Evolutionary conservation across 495 filamentous ascomycete species (phyloP), one percentile per base, ranked within the genome.

Genomic region (Chaetomium cochliodes): DNA sequence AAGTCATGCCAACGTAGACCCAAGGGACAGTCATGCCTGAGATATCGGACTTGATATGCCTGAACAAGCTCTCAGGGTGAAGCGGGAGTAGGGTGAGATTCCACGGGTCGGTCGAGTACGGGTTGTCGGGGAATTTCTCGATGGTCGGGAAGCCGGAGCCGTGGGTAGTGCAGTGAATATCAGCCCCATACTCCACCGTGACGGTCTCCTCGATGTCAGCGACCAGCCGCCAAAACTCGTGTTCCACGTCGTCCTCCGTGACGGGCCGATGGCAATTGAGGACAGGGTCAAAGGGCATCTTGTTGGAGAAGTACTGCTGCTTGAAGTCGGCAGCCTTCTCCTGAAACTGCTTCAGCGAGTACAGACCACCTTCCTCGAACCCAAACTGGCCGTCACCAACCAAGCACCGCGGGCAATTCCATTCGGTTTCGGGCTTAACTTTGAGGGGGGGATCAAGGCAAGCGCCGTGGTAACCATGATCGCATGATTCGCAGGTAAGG

Each of bases 1-100:
- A 99, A 70, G 92, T 96, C 94, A 99, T 99, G 64, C 94, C 94
- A n/a, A 99, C 96, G 73, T 99, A 99, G 7, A 98, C 86, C 94
- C 94, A 99, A 18, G 94, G 94, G 7, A 99, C 93, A 0, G 94
- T 99, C 94, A 99, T 99, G 41, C 94, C 94, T n/a, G 94, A 97
- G 63, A 99, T 93, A 75, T 99, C 94, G 0, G 93, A 90, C 73
- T 98, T 98, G 81, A 98, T 97, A 73, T 99, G 90, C 58, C 92
- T 85, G 77, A 98, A 98, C 11, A 99, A 82, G 7, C 93, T 97
- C 49, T 97, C 93, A 0, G 89, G 86, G 72, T 97, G 88, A 59
- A 97, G 84, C 0, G 94, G 94, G 65, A 99, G 82, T 20, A 96
- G 88, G 73, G 96, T 99, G 64, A 99, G 81, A 70, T 99, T 99